phyloP scores from a whole-genome alignment of 176 grass and related monocot species.

The Rhynchospora breviuscula region DNA sequence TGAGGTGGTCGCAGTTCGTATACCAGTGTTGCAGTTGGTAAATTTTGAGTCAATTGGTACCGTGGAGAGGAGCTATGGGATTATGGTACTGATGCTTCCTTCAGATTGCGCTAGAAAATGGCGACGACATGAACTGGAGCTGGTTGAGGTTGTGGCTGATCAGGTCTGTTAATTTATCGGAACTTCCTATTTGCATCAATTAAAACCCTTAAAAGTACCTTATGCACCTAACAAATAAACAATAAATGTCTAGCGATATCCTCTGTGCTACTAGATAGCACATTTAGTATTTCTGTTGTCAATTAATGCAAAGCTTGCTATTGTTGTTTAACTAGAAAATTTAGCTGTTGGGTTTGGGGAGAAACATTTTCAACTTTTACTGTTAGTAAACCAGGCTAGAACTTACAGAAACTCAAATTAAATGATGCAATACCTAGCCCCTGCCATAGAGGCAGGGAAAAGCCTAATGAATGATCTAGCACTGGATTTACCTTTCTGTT shows the following conservation, averaged over 20 bases:
- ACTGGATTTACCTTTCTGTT: too few relatives aligned
- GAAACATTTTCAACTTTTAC: not conserved
- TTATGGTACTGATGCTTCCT: conserved; percentile 91
- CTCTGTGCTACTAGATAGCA: not conserved
- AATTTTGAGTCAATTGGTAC: conserved; percentile 88
- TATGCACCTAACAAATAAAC: not conserved
- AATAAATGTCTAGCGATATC: not conserved
- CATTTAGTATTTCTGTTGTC: not conserved
- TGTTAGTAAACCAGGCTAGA: not conserved
- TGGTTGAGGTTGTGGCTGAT: conserved; percentile 90
- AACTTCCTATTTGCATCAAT: not conserved
- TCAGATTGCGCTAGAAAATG: conserved; percentile 78
- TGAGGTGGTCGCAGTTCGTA: conserved; percentile 75
- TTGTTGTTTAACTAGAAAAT: not conserved
- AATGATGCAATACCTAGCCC: too few relatives aligned
- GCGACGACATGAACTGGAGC: conserved; percentile 80
- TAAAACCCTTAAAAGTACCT: not conserved
- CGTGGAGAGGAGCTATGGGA: conserved; percentile 77
- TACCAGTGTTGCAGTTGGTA: conserved; percentile 72
- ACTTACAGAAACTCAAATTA: not conserved
- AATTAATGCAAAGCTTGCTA: not conserved
- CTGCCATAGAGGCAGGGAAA: too few relatives aligned
- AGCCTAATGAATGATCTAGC: too few relatives aligned
- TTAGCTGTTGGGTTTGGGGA: too few relatives aligned
- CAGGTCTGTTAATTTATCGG: conserved; percentile 42